Evolutionary conservation across 2,329 filamentous ascomycete species (phyloP).

Genomic region (Penicillium brasilianum): DNA sequence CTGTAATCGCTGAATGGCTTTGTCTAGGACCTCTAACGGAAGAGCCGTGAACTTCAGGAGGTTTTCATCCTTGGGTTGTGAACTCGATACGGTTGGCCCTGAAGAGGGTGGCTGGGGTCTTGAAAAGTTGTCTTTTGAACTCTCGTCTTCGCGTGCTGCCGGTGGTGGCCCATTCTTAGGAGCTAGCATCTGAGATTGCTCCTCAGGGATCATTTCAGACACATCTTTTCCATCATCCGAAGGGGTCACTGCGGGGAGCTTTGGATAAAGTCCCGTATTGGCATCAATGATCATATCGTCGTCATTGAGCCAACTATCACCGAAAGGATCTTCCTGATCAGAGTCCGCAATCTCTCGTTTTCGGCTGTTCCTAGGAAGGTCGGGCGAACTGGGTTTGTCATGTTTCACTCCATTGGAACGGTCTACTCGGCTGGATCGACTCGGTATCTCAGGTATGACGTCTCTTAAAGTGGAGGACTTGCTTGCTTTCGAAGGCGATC

Average conservation of each 20-base stretch:
- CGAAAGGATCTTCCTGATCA: slow-evolving; percentile 41
- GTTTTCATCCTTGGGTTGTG: slow-evolving; percentile 31
- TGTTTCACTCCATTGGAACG: slow-evolving; percentile 19
- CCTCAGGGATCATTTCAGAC: neutral
- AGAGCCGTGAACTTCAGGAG: slow-evolving; percentile 41
- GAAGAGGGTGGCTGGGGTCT: slow-evolving; percentile 23
- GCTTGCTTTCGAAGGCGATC: slow-evolving; percentile 28
- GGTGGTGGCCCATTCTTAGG: neutral
- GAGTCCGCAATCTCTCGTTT: slow-evolving; percentile 42
- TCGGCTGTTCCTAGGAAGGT: slow-evolving; percentile 11
- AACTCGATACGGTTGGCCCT: slow-evolving; percentile 22
- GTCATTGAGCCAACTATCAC: slow-evolving; percentile 32
- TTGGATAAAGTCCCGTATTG: slow-evolving; percentile 38
- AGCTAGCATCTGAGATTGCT: neutral
- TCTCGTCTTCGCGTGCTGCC: neutral
- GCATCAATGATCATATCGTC: slow-evolving; percentile 30
- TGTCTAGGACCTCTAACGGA: slow-evolving; percentile 32
- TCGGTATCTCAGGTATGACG: slow-evolving; percentile 11
- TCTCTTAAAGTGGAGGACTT: slow-evolving; percentile 9
- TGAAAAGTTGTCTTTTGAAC: neutral
- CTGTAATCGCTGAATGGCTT: slow-evolving; percentile 37
- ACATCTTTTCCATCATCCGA: slow-evolving; percentile 13
- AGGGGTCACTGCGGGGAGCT: slow-evolving; percentile 32
- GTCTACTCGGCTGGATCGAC: slow-evolving; percentile 11
- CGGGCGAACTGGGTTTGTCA: slow-evolving; percentile 8